These are phyloP conservation scores for Citrus unshiu DNA, from an alignment of 345 rosid species.

Conservation along the genomic window DNA sequence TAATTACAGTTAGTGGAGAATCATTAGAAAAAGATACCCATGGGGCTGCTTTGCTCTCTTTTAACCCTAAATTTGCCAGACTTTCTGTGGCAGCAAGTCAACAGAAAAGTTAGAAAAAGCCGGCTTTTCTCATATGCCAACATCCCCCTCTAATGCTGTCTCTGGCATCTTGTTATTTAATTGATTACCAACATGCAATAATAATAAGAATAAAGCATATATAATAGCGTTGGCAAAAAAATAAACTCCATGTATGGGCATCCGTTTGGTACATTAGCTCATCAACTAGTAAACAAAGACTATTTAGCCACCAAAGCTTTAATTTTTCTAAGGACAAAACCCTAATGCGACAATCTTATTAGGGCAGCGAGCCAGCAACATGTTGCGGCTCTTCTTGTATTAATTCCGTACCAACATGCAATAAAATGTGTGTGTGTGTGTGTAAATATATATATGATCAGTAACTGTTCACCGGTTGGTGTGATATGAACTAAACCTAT, in stretches of 20 bases:
- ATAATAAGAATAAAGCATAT: background rate
- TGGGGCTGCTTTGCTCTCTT: background rate
- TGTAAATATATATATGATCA: no score
- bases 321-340: background rate
- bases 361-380: background rate
- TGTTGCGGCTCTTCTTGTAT: no score
- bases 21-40: slow-evolving; percentile 14
- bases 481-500: no score
- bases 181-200: background rate
- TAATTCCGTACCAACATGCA: no score
- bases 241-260: background rate
- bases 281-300: no score
- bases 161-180: background rate
- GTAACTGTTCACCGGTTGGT: no score
- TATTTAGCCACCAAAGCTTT: background rate
- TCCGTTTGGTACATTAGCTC: background rate
- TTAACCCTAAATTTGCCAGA: slow-evolving; percentile 22
- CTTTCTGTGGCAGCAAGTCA: slow-evolving; percentile 33
- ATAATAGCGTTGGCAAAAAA: no score
- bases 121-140: slow-evolving; percentile 13
- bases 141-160: slow-evolving; percentile 1
- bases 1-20: slow-evolving; percentile 12
- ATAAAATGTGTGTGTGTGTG: no score
- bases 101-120: slow-evolving; percentile 10
- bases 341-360: background rate